Conservation (phyloP, 148 eudicot genomes). For the Dysphania ambrosioides region DNA sequence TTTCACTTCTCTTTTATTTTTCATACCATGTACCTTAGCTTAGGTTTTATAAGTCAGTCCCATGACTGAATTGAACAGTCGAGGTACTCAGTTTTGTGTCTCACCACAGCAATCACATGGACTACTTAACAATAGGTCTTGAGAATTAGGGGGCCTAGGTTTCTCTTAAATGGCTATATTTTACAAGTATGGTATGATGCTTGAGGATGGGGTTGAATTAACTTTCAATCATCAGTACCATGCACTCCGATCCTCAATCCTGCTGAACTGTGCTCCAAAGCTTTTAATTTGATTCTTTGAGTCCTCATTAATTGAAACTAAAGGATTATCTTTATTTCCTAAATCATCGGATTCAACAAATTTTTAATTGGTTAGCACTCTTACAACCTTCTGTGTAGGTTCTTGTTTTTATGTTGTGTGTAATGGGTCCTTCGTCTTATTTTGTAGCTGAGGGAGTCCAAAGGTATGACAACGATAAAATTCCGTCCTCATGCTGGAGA, state of each 20-base stretch:
- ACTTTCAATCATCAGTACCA: neutral
- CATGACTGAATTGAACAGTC: neutral
- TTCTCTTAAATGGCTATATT: neutral
- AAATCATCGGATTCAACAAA: neutral
- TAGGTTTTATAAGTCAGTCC: neutral
- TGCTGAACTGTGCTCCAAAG: neutral
- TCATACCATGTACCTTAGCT: neutral
- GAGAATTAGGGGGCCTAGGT: neutral
- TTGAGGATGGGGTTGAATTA: neutral
- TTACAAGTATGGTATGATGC: neutral
- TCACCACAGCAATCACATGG: neutral
- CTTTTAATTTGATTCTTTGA: neutral
- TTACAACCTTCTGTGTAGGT: neutral
- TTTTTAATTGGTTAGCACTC: neutral
- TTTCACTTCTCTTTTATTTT: neutral
- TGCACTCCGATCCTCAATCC: neutral
- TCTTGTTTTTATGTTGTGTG: neutral
- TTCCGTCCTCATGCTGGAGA: slow-evolving; percentile 98
- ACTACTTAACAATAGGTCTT: neutral
- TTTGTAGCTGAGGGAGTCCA: slow-evolving; percentile 94
- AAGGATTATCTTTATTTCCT: neutral
- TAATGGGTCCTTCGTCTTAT: slow-evolving; percentile 20
- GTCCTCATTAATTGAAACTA: neutral
- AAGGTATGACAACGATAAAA: slow-evolving; percentile 94
- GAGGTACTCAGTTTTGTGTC: neutral